phyloP scores from a whole-genome alignment of 2,329 filamentous ascomycete species.

The Cladosporium sp. region DNA sequence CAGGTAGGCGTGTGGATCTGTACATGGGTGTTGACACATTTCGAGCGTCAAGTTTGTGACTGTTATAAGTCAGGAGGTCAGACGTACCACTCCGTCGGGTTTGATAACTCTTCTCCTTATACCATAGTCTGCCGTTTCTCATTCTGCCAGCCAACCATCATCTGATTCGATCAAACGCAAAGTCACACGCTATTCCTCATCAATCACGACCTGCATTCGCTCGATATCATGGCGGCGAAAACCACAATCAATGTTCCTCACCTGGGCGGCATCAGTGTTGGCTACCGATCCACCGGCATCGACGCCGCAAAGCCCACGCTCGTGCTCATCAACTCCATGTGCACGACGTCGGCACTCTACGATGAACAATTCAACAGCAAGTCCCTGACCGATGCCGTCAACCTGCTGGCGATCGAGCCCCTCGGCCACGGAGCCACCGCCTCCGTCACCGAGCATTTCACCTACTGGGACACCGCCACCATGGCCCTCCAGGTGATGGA shows the following conservation, averaged over 20 bases:
- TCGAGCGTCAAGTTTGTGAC: neutral
- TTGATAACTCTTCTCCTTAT: constrained; percentile 1
- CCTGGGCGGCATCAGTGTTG: constrained; percentile 49
- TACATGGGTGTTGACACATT: neutral
- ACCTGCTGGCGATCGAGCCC: constrained; percentile 53
- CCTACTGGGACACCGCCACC: constrained; percentile 55
- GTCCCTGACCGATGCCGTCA: constrained; percentile 37
- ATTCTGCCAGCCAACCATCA: neutral
- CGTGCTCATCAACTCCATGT: constrained; percentile 52
- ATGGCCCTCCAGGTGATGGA: constrained; percentile 44
- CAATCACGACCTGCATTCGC: neutral
- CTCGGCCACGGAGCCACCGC: constrained; percentile 54
- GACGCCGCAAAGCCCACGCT: constrained; percentile 48
- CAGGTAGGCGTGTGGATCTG: neutral
- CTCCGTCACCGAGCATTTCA: constrained; percentile 46
- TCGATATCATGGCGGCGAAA: constrained; percentile 22
- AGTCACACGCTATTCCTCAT: neutral
- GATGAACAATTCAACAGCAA: constrained; percentile 25
- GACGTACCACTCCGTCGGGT: neutral
- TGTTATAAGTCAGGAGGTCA: neutral
- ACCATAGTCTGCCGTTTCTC: neutral
- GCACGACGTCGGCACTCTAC: constrained; percentile 46
- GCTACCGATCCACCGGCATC: constrained; percentile 44
- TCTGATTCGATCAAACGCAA: neutral
- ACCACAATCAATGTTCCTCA: constrained; percentile 47